phyloP scores from a whole-genome alignment of 805 yeast genomes.

The Suhomyces sp. region DNA sequence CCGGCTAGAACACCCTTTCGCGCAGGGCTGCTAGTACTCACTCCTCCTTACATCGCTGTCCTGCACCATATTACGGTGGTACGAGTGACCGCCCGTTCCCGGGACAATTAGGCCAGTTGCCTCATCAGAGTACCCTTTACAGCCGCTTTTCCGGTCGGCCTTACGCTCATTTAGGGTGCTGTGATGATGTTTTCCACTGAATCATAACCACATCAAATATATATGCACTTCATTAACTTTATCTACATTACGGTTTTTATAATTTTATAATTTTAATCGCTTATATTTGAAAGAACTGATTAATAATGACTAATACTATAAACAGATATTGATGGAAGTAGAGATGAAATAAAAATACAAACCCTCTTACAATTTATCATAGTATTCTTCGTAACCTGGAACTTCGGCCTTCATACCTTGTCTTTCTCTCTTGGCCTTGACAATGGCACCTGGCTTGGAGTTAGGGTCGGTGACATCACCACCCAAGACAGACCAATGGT shows the following conservation, averaged over 20 bases:
- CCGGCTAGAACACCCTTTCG: not conserved
- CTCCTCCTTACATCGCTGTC: not conserved
- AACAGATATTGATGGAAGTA: conserved; percentile 4
- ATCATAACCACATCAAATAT: not conserved
- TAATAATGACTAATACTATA: conserved; percentile 11
- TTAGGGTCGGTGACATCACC: conserved; percentile 93
- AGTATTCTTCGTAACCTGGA: conserved; percentile 99
- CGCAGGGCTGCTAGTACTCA: not conserved
- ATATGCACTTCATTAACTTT: not conserved
- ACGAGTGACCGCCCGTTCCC: not conserved
- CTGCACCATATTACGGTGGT: not conserved
- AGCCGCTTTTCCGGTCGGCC: not conserved
- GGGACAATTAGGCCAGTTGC: not conserved
- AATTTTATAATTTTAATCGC: not conserved
- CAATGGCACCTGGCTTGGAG: conserved; percentile 61
- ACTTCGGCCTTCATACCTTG: conserved; percentile 95
- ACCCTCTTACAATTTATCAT: conserved; percentile 71
- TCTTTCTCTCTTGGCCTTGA: conserved; percentile 75
- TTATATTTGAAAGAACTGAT: not conserved
- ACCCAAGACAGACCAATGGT: conserved; percentile 90
- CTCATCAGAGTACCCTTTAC: not conserved
- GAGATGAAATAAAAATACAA: not conserved
- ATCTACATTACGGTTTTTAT: not conserved
- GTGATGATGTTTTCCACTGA: not conserved
- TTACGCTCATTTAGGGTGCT: too few relatives aligned